Percentiles rank a stretch among this genome's conserved stretches.
These are phyloP conservation scores for Silene latifolia DNA, from an alignment of 148 eudicot species.

Conservation along the genomic window DNA sequence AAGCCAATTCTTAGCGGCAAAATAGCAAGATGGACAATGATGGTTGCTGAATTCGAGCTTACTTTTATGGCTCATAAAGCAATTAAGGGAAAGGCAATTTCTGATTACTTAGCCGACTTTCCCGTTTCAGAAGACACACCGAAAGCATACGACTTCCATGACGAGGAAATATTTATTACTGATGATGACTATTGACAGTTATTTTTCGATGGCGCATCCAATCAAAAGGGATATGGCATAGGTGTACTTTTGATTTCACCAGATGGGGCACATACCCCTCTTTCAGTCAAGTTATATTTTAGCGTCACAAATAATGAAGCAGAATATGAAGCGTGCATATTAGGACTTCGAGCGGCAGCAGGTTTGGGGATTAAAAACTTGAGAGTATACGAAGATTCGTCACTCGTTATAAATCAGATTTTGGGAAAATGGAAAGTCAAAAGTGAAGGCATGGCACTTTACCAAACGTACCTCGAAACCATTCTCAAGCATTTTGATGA, in stretches of 20 bases:
- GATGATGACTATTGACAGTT: too few relatives aligned
- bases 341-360: background rate
- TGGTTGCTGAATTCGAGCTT: background rate
- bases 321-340: background rate
- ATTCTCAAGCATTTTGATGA: background rate
- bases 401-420: too few relatives aligned
- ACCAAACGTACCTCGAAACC: too few relatives aligned
- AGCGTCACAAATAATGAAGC: background rate
- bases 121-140: too few relatives aligned
- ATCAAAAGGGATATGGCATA: too few relatives aligned
- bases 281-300: background rate
- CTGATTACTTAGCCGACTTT: too few relatives aligned
- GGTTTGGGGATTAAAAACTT: background rate
- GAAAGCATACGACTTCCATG: too few relatives aligned
- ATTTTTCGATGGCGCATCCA: too few relatives aligned
- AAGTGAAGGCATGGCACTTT: background rate
- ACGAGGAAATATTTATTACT: too few relatives aligned
- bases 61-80: background rate
- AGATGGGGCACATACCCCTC: too few relatives aligned
- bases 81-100: background rate
- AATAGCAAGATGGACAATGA: background rate
- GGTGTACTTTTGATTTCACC: too few relatives aligned
- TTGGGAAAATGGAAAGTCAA: background rate
- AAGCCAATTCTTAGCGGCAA: background rate
- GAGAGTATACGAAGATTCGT: background rate